Evolutionary conservation across 73 alveolate species (phyloP).

Genomic region (Symbiodinium pilosum): DNA sequence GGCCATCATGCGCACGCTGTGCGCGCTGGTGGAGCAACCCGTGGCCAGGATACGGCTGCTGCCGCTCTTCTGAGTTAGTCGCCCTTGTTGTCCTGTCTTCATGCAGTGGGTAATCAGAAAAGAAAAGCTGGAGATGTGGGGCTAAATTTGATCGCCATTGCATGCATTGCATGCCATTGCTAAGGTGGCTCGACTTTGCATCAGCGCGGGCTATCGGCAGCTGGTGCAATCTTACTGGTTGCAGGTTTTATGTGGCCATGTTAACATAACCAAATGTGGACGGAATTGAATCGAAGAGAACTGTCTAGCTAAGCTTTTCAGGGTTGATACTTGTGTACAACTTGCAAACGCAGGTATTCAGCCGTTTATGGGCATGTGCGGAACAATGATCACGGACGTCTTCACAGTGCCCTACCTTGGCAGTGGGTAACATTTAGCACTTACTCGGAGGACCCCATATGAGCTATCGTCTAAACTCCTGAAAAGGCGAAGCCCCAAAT

Average conservation of each 20-base stretch:
- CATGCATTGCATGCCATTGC: neutral
- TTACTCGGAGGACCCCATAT: too few relatives aligned
- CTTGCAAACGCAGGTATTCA: constrained; percentile 54
- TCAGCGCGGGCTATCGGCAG: constrained; percentile 78
- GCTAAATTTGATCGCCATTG: neutral
- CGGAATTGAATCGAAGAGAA: too few relatives aligned
- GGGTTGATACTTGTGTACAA: too few relatives aligned
- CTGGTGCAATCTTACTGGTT: too few relatives aligned
- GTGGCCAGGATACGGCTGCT: constrained; percentile 48
- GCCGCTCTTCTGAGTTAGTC: neutral
- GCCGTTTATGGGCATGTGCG: constrained; percentile 83
- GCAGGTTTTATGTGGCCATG: too few relatives aligned
- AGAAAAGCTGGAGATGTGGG: neutral
- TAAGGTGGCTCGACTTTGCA: constrained; percentile 89
- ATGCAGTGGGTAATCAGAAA: too few relatives aligned
- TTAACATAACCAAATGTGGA: too few relatives aligned
- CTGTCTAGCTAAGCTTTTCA: too few relatives aligned
- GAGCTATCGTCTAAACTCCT: too few relatives aligned
- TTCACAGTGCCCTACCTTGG: constrained; percentile 20
- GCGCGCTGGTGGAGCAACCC: constrained; percentile 51
- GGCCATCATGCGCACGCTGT: constrained; percentile 60
- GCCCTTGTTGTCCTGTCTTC: neutral
- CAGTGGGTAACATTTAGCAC: neutral
- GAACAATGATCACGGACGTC: constrained; percentile 65
- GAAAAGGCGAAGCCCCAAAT: too few relatives aligned